Evolutionary conservation across 140 eudicot genomes (phyloP).

Genomic region (Bidens hawaiensis): DNA sequence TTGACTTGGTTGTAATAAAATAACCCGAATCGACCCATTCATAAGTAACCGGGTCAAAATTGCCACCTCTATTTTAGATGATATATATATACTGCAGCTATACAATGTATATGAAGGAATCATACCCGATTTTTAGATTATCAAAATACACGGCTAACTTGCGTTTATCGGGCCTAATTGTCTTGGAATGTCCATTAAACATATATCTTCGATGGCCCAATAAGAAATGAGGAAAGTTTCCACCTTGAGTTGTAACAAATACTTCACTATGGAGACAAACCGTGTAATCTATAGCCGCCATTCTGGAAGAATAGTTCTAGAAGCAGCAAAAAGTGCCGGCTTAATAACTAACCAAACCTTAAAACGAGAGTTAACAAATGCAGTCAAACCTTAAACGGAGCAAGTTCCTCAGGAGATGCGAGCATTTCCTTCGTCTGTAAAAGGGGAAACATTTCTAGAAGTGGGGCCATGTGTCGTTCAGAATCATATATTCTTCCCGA

Average conservation of each 20-base stretch:
- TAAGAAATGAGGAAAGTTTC: slow-evolving; percentile 86
- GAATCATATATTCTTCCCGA: slow-evolving; percentile 87
- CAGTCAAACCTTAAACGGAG: slow-evolving; percentile 64
- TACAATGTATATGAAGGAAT: slow-evolving; percentile 1
- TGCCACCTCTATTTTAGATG: neutral
- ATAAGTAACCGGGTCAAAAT: neutral
- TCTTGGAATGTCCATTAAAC: slow-evolving; percentile 89
- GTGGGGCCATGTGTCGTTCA: slow-evolving; percentile 75
- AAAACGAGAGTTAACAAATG: neutral
- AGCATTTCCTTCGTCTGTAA: slow-evolving; percentile 82
- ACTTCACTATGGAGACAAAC: slow-evolving; percentile 98
- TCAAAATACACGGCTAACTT: slow-evolving; percentile 70
- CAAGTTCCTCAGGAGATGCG: slow-evolving; percentile 69
- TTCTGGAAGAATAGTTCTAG: slow-evolving; percentile 88
- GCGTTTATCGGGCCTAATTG: slow-evolving; percentile 90
- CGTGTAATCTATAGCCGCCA: slow-evolving; percentile 97
- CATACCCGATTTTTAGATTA: slow-evolving; percentile 86
- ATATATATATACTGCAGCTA: neutral
- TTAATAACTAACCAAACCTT: neutral
- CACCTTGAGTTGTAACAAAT: slow-evolving; percentile 97
- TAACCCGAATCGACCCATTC: neutral
- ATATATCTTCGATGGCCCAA: slow-evolving; percentile 90
- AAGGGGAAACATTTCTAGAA: slow-evolving; percentile 91
- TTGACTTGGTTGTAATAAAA: neutral
- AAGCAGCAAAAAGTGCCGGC: slow-evolving; percentile 28